phyloP scores from a whole-genome alignment of 139 green algal genomes.

The Volvox africanus region DNA sequence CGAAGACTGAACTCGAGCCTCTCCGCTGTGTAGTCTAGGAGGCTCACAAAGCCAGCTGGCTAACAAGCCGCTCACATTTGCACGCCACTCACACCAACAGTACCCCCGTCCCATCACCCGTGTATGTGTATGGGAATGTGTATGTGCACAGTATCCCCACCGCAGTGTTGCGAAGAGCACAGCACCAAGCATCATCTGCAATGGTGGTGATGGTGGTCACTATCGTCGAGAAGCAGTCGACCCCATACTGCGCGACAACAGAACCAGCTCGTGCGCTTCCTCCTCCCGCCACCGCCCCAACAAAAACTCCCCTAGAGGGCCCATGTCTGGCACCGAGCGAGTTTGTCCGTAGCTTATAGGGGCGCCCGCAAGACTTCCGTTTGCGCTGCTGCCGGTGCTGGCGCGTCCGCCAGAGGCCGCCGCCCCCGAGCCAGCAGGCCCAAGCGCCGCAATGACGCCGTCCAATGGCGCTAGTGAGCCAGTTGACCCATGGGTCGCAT shows the following conservation, averaged over 20 bases:
- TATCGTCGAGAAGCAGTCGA: not conserved
- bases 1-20: no score
- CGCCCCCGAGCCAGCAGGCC: not conserved
- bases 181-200: not conserved
- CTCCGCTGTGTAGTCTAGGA: no score
- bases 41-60: no score
- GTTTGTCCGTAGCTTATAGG: not conserved
- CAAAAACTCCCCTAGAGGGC: slow-evolving; percentile 66
- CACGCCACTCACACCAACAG: no score
- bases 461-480: not conserved
- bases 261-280: slow-evolving; percentile 47
- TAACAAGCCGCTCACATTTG: no score
- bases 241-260: slow-evolving; percentile 42
- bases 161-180: no score
- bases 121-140: no score
- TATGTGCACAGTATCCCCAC: no score
- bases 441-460: not conserved
- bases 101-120: no score
- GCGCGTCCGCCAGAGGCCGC: not conserved
- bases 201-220: no score
- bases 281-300: slow-evolving; percentile 67
- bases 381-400: not conserved
- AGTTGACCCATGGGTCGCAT: not conserved
- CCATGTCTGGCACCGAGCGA: slow-evolving; percentile 47
- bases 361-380: not conserved